These are phyloP conservation scores for Brettanomyces custersianus DNA, from an alignment of 805 yeast genomes.

Conservation along the genomic window DNA sequence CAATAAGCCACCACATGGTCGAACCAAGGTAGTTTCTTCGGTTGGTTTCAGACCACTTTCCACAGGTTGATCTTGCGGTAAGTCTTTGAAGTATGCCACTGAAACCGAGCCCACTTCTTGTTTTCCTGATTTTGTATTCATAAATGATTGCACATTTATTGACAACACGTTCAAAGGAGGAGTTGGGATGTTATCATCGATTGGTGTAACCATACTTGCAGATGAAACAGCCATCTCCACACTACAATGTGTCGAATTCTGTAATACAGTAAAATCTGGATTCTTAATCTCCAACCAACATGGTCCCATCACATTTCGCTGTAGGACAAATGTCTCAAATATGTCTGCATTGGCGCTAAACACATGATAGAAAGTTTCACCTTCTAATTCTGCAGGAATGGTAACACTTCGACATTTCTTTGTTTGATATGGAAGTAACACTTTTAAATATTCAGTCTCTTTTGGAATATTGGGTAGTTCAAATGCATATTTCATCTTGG, in stretches of 20 bases:
- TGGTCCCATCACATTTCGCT: constrained; percentile 89
- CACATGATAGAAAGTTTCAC: constrained; percentile 68
- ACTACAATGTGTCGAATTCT: constrained; percentile 69
- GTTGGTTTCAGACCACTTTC: constrained; percentile 53
- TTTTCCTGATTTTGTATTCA: constrained; percentile 63
- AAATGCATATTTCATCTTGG: constrained; percentile 76
- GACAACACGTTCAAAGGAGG: constrained; percentile 72
- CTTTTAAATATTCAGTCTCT: constrained; percentile 71
- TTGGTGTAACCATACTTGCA: constrained; percentile 39
- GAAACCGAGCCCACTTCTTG: constrained; percentile 88
- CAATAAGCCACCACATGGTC: constrained; percentile 60
- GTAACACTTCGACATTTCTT: constrained; percentile 40
- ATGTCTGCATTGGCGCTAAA: constrained; percentile 69
- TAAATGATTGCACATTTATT: constrained; percentile 68
- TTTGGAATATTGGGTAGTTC: constrained; percentile 74
- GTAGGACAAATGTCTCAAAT: constrained; percentile 81
- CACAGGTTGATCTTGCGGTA: constrained; percentile 70
- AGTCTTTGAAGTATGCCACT: constrained; percentile 55
- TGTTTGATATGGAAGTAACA: constrained; percentile 65
- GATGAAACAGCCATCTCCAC: constrained; percentile 56
- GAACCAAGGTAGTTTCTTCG: constrained; percentile 59
- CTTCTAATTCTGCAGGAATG: constrained; percentile 56
- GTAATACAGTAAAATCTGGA: constrained; percentile 49
- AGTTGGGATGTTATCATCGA: constrained; percentile 29
- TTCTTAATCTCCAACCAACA: constrained; percentile 81